Base-by-base conservation (phyloP, 2,329 filamentous ascomycete species). In the Hypoxylon sp. region DNA sequence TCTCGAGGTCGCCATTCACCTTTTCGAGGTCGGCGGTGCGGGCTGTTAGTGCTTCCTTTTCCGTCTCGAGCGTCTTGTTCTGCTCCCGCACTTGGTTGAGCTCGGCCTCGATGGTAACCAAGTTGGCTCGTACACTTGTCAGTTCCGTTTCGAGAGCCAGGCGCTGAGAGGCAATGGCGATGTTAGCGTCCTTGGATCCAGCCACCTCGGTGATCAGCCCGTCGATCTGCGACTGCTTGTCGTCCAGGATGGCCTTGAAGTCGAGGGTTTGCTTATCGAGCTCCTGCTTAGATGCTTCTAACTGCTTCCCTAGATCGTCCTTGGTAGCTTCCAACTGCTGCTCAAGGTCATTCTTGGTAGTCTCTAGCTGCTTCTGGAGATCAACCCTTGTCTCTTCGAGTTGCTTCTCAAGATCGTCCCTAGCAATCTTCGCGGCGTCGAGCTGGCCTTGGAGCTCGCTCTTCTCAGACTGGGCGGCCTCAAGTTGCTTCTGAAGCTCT, bases 101-200 rank as follows among this genome's bases (percentile, higher is more conserved):
- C 45, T 74, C 67, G 7, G 66, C 60, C 56, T 72, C 64, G 18
- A 71, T 61, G 33, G 22, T 59, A 22, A 45, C 51, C 12, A 75
- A 64, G 64, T 73, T 72, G 50, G 65, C 68, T 20, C 67, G 66
- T 18, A 72, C 65, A 12, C 51, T 64, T 3, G 58, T 57, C 16
- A 75, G 56, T 40, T 71, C 59, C 30, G 32, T 67, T 53, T 73
- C 67, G 4, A 72, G 44, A 7, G 70, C 67, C n/a, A 75, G 61
- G 11, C 69, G 65, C 52, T 74, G 64, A 5, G 69, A 61, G 6
- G 71, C 73, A 26, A 74, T 71, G n/a, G 72, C 64, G 42, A 75
- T 67, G 58, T 75, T 75, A 49, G 73, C 73, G 16, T 73, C 71
- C 60, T 73, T 73, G 18, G 73, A 70, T n/a, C 73, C 73, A 12